These are phyloP conservation scores for Rosa hybrid DNA, from an alignment of 331 rosid genomes.

Conservation along the genomic window DNA sequence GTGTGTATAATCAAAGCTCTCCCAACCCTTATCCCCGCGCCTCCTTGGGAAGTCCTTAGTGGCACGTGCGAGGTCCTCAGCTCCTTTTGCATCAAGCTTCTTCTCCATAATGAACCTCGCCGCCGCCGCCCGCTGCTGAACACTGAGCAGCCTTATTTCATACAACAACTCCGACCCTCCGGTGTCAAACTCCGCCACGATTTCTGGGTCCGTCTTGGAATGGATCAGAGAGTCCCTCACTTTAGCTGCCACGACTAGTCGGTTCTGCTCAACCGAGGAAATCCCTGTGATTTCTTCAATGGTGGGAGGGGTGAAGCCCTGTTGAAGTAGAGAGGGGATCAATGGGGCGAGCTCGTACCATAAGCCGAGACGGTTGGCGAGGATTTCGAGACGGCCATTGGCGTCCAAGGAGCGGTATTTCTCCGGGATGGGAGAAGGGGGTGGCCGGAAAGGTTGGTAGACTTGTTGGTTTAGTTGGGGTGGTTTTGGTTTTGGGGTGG, in stretches of 20 bases:
- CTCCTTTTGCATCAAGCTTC: constrained; percentile 44
- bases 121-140: constrained; percentile 61
- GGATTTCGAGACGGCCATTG: constrained; percentile 44
- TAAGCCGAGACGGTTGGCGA: constrained; percentile 68
- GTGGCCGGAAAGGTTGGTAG: constrained; percentile 86
- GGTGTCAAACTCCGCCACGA: constrained; percentile 48
- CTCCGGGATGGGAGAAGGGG: constrained; percentile 62
- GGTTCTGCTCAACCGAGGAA: constrained; percentile 70
- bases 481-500: constrained; percentile 19
- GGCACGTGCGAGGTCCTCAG: constrained; percentile 73
- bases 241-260: constrained; percentile 65
- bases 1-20: constrained; percentile 46
- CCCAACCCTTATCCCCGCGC: constrained; percentile 68
- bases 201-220: constrained; percentile 47
- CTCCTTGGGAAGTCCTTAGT: constrained; percentile 77
- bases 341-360: constrained; percentile 83
- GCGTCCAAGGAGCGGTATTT: constrained; percentile 56
- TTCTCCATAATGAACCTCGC: constrained; percentile 51
- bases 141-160: constrained; percentile 66
- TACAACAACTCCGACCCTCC: constrained; percentile 72
- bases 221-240: constrained; percentile 74
- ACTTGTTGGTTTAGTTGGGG: constrained; percentile 32
- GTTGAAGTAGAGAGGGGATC: constrained; percentile 56
- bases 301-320: constrained; percentile 69
- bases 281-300: constrained; percentile 83